A percentile compares a stretch with the other conserved stretches of the same genome.
Conservation (phyloP, 2,329 filamentous ascomycete genomes). For the Hypoxylon sp. region DNA sequence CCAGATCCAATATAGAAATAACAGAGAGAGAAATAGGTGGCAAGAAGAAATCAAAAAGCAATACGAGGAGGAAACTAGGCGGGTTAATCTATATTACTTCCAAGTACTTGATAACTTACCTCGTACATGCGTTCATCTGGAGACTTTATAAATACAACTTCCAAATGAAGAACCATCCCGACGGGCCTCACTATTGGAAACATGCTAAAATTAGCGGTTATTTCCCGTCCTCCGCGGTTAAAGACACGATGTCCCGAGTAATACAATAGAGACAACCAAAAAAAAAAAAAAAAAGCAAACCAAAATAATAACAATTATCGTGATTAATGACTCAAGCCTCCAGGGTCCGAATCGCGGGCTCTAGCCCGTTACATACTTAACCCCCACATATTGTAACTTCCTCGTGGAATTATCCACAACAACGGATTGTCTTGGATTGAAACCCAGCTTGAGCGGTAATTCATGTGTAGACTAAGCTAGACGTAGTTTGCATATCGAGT, state of each 20-base stretch:
- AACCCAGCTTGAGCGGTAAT: conserved; percentile 34
- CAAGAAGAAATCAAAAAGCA: conserved; percentile 1
- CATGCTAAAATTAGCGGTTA: not conserved
- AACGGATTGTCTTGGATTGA: conserved; percentile 20
- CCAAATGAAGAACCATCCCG: not conserved
- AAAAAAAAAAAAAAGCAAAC: conserved; percentile 18
- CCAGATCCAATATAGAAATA: not conserved
- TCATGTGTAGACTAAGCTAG: conserved; percentile 22
- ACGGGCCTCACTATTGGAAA: conserved; percentile 8
- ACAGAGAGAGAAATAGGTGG: not conserved
- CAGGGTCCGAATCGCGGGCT: conserved; percentile 41
- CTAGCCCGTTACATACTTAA: conserved; percentile 17
- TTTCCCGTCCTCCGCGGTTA: conserved; percentile 5
- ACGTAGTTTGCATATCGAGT: conserved; percentile 28
- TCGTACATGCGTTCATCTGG: not conserved
- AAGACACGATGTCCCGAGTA: conserved; percentile 8
- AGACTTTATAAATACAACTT: not conserved
- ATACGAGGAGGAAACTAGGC: conserved; percentile 1
- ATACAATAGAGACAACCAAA: conserved; percentile 16
- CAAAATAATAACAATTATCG: conserved; percentile 14
- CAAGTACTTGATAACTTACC: not conserved
- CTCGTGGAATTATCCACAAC: conserved; percentile 31
- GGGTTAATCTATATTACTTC: conserved; percentile 5
- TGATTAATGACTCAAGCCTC: conserved; percentile 41
- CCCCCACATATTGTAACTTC: conserved; percentile 33